Evolutionary conservation across 768 basidiomycete species (phyloP).

Genomic region (Kwoniella sp.): DNA sequence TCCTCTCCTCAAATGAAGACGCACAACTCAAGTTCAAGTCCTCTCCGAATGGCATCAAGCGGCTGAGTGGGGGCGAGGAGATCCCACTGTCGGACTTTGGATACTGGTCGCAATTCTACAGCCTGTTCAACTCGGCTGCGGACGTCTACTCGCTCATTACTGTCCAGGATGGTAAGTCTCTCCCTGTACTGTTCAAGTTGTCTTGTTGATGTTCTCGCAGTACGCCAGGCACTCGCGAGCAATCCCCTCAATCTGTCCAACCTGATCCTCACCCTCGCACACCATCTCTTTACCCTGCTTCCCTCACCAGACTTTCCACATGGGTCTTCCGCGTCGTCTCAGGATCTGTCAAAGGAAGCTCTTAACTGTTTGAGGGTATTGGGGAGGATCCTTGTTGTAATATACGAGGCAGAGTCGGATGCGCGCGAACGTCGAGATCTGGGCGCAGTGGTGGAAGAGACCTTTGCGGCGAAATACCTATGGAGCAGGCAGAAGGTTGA

Average conservation of each 20-base stretch:
- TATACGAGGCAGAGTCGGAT: slow-evolving; percentile 57
- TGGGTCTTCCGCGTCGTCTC: slow-evolving; percentile 61
- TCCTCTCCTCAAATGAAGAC: slow-evolving; percentile 58
- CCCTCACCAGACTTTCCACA: slow-evolving; percentile 37
- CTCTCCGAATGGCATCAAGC: slow-evolving; percentile 71
- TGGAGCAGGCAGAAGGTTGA: slow-evolving; percentile 68
- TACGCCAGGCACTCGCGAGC: slow-evolving; percentile 72
- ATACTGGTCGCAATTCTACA: slow-evolving; percentile 90
- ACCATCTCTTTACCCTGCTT: slow-evolving; percentile 45
- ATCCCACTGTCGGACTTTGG: slow-evolving; percentile 64
- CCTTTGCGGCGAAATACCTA: slow-evolving; percentile 71
- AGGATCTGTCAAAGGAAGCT: slow-evolving; percentile 73
- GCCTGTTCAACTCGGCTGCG: slow-evolving; percentile 80
- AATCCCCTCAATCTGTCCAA: slow-evolving; percentile 84
- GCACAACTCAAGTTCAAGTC: slow-evolving; percentile 84
- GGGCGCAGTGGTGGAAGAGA: slow-evolving; percentile 9
- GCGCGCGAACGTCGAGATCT: slow-evolving; percentile 41
- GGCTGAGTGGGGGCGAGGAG: slow-evolving; percentile 68
- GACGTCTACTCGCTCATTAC: slow-evolving; percentile 87
- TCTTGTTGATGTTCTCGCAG: slow-evolving; percentile 52
- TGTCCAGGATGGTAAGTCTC: slow-evolving; percentile 69
- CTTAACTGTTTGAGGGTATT: slow-evolving; percentile 89
- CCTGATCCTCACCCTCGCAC: slow-evolving; percentile 65
- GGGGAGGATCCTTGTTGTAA: slow-evolving; percentile 79
- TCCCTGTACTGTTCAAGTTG: slow-evolving; percentile 3